Conservation (phyloP, 495 filamentous ascomycete genomes). For the Daldinia bambusicola region DNA sequence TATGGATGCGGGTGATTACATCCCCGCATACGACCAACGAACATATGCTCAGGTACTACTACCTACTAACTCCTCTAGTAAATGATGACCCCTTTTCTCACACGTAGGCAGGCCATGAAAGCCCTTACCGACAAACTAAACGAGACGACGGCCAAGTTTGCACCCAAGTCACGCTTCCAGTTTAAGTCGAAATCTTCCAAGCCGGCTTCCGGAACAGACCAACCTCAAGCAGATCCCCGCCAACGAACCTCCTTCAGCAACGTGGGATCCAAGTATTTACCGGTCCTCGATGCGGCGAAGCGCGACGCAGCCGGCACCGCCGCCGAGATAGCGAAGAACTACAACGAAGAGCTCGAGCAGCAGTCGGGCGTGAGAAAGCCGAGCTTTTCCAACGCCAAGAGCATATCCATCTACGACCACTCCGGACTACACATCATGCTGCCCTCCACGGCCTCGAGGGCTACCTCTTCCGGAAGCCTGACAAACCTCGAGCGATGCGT, state of each 20-base stretch:
- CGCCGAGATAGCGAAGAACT: slow-evolving; percentile 55
- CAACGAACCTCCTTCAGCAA: slow-evolving; percentile 35
- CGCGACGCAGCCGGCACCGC: slow-evolving; percentile 46
- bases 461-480: slow-evolving; percentile 76
- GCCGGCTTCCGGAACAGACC: slow-evolving; percentile 14
- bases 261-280: slow-evolving; percentile 25
- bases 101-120: slow-evolving; percentile 50
- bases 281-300: slow-evolving; percentile 44
- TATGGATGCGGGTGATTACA: slow-evolving; percentile 55
- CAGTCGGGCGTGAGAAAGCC: slow-evolving; percentile 59
- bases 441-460: slow-evolving; percentile 70
- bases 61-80: neutral
- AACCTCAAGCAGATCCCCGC: slow-evolving; percentile 27
- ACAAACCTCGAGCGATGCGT: slow-evolving; percentile 77
- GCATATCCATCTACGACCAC: slow-evolving; percentile 72
- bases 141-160: slow-evolving; percentile 52
- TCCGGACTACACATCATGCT: slow-evolving; percentile 74
- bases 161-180: slow-evolving; percentile 57
- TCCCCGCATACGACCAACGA: slow-evolving; percentile 59
- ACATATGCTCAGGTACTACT: slow-evolving; percentile 51
- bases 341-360: slow-evolving; percentile 61
- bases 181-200: slow-evolving; percentile 54
- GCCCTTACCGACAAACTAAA: slow-evolving; percentile 56
- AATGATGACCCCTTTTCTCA: slow-evolving; percentile 23
- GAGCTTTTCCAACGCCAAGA: slow-evolving; percentile 68